phyloP scores from a whole-genome alignment of 2,329 filamentous ascomycete genomes.

The Penicillium corylophilum region DNA sequence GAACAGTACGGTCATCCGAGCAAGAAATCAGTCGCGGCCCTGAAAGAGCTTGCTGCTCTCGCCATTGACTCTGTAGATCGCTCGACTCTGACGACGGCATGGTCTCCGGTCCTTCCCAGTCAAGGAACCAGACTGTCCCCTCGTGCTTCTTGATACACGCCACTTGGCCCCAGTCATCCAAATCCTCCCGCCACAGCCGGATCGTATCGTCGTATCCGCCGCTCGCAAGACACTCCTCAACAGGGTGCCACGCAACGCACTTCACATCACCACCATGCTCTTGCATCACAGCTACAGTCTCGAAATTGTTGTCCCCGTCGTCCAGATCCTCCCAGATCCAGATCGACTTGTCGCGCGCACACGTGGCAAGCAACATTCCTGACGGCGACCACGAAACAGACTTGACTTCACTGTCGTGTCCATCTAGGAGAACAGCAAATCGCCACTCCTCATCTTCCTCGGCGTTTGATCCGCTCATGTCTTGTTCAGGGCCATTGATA shows the following conservation, averaged over 20 bases:
- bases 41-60: constrained; percentile 29
- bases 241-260: constrained; percentile 86
- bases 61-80: constrained; percentile 26
- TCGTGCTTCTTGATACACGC: constrained; percentile 75
- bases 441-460: constrained; percentile 82
- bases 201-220: constrained; percentile 95
- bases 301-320: constrained; percentile 88
- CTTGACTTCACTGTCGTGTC: constrained; percentile 95
- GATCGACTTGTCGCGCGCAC: constrained; percentile 86
- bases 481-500: constrained; percentile 20
- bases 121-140: constrained; percentile 86
- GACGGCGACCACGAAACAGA: constrained; percentile 60
- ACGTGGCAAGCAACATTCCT: constrained; percentile 85
- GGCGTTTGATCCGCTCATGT: constrained; percentile 51
- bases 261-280: constrained; percentile 97
- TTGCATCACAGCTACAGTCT: constrained; percentile 90
- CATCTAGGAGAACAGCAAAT: constrained; percentile 87
- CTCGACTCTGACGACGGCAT: constrained; percentile 12
- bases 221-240: constrained; percentile 75
- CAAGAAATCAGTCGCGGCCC: constrained; percentile 70
- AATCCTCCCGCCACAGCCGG: constrained; percentile 83
- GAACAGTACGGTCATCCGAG: constrained; percentile 77
- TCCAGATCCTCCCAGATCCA: constrained; percentile 98
- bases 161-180: constrained; percentile 92
- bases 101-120: constrained; percentile 57